Base-by-base conservation (phyloP, 2,329 filamentous ascomycete genomes). In the Pyrenophora graminea region DNA sequence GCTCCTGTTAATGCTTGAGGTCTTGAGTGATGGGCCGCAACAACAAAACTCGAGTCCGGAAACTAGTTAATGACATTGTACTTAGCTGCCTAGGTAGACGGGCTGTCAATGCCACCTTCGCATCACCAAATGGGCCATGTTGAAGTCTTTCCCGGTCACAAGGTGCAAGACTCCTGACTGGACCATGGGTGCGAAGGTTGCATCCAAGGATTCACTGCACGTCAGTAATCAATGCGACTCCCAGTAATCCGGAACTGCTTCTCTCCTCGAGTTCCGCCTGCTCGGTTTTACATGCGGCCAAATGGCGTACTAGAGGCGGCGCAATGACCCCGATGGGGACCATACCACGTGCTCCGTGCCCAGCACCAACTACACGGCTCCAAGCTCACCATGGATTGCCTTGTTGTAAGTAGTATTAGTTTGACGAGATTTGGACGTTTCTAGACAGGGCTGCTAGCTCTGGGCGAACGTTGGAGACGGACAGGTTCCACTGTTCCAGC, bases 221-320 rank as follows among this genome's bases (percentile, higher is more conserved):
- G 18, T 25, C 33, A 21, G 25, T 39, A 19, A 15, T 34, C 15
- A 25, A 42, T 33, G 44, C 39, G 27, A n/a, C 19, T n/a, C 13
- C 23, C 27, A 34, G 18, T 7, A n/a, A 33, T 34, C 17, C 19
- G 36, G 41, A 42, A 12, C 10, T 31, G 13, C 10, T 34, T 19
- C 7, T 34, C 32, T 34, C 19, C 18, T 36, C 25, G 31, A 30
- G 17, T 51, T 36, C 43, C 44, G 37, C n/a, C 25, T 19, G 18
- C 41, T 47, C 36, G 47, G 52, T 39, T 37, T 7, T 36, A 40
- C 37, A 31, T 34, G 13, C 39, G 51, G 51, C 30, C 30, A 39
- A 36, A 34, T 42, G 25, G 15, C 36, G 19, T 18, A 23, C 27
- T 41, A 48, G 48, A 15, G 44, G 34, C 21, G 39, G 17, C 18